phyloP scores from a whole-genome alignment of 2,329 filamentous ascomycete genomes.

The Fusarium pilosicola region DNA sequence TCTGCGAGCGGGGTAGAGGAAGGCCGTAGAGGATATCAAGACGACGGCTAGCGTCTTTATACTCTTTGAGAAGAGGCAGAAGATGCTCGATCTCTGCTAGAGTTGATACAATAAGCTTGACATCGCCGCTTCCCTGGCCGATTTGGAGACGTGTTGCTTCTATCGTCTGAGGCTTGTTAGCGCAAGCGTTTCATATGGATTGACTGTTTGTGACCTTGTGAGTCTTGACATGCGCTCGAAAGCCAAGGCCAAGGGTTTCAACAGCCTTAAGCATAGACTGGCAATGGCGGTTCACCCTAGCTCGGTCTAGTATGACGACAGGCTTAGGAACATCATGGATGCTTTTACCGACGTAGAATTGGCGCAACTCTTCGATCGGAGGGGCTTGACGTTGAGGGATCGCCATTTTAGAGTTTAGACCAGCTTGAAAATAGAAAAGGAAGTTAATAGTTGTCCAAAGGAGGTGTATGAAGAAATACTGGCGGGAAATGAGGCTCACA shows the following conservation, averaged over 20 bases:
- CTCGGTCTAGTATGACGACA: slow-evolving; percentile 64
- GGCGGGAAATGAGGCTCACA: fast-evolving
- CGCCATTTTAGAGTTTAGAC: slow-evolving; percentile 12
- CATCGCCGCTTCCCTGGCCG: slow-evolving; percentile 51
- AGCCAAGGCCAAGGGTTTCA: slow-evolving; percentile 59
- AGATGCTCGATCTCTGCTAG: slow-evolving; percentile 67
- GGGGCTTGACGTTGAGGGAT: slow-evolving; percentile 36
- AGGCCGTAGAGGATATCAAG: slow-evolving; percentile 67
- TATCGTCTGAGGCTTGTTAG: slow-evolving; percentile 54
- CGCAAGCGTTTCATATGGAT: fast-evolving
- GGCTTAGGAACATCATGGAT: slow-evolving; percentile 59
- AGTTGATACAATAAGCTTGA: slow-evolving; percentile 69
- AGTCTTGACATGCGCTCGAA: slow-evolving; percentile 72
- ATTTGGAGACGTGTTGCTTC: slow-evolving; percentile 66
- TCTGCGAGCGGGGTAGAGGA: slow-evolving; percentile 64
- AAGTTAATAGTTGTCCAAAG: fast-evolving
- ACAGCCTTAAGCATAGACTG: slow-evolving; percentile 64
- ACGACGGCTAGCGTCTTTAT: slow-evolving; percentile 17
- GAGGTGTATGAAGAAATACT: not conserved
- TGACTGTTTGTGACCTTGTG: slow-evolving; percentile 58
- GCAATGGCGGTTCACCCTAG: slow-evolving; percentile 65
- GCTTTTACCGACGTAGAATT: slow-evolving; percentile 43
- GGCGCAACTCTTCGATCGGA: slow-evolving; percentile 14
- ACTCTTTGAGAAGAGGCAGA: slow-evolving; percentile 59
- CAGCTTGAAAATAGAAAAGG: fast-evolving